Evolutionary conservation across 2,329 filamentous ascomycete genomes (phyloP), one percentile per base, ranked within the genome.

Genomic region (Anisogramma anomala): DNA sequence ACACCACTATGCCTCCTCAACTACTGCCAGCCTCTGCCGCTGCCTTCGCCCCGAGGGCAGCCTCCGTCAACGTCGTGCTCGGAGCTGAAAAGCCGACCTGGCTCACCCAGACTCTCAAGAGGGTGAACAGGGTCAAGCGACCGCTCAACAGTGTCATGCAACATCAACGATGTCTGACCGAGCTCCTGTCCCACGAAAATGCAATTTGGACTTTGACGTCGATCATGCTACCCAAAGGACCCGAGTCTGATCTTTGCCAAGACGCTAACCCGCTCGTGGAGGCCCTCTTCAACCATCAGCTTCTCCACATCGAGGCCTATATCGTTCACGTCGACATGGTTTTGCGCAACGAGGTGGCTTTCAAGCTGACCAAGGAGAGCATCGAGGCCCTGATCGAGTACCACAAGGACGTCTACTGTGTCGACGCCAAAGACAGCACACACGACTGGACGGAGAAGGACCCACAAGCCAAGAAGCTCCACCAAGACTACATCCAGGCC

Each of bases 281-380:
- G 65, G 84, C 84, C 49, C 68, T 95, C 49, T 86, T 84, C 74
- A 93, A 93, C 73, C 91, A 89, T 64, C 83, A 93, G 68, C 76
- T 95, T 58, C 70, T 95, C 57, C 86, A 95, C 60, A 69, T 96
- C 53, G 88, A 96, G 66, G 91, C 91, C 39, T 98, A 98, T 62
- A 89, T 96, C 53, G 91, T 98, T 47, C 89, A 96, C 63, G 87
- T 98, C 63, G 91, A 98, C 68, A 94, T 96, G 87, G 89, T 98
- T 46, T 78, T 93, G 55, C 83, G 88, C 64, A 91, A 94, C 61
- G 91, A 96, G 68, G 87, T 98, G 56, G 91, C 88, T 52, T 96
- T 88, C 75, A 98, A 98, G 74, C 75, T 98, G 56, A 96, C 88
- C 18, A 77, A 81, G 44, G 91, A 96, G 60, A 87, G 88, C 48